Evolutionary conservation across 2,329 filamentous ascomycete species (phyloP), one percentile per base, ranked within the genome.

Genomic region (Lasiodiplodia sp.): DNA sequence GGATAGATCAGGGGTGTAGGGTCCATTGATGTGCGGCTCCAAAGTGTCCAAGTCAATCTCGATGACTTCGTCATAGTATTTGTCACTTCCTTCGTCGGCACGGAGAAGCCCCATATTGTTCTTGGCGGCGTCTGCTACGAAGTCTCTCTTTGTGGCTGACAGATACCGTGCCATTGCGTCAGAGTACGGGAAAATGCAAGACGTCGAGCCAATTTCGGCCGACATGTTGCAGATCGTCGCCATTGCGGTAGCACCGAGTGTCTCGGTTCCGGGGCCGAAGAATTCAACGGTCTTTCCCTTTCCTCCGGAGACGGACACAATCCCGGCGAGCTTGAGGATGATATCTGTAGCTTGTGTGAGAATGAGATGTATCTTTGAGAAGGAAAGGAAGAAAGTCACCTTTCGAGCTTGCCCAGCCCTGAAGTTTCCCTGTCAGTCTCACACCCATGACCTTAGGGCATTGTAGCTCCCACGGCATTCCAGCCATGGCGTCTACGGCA

Each of bases 151-250:
- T 0, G 78, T 81, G 0, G 74, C 76, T 1, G 68, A 67, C 0
- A 81, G 73, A 66, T 80, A 81, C 3, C 74, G 67, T 2, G 70
- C 68, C 76, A 80, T 80, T 0, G 75, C 69, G 2, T 74, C 69
- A 0, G 78, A 76, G 40, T 78, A 80, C 0, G 79, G 78, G 56
- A 81, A 81, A 18, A 80, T 72, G 62, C 76, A 81, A 1, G 78
- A 77, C 0, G 78, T 80, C 37, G 78, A 78, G 0, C 79, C 79
- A 47, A 79, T 75, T 60, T 81, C 78, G 2, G 79, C 78, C 1
- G 73, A 75, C 78, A 80, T 80, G 67, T 81, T 81, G 68, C 76
- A 78, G 7, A 80, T 73, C 2, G 79, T 80, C 0, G 77, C 78
- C 78, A 79, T 80, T 1, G 75, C 79, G 7, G 79, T 81, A 0